Evolutionary conservation across 768 basidiomycete genomes (phyloP), one percentile per base, ranked within the genome.

Genomic region (Cyclocybe aegerita): DNA sequence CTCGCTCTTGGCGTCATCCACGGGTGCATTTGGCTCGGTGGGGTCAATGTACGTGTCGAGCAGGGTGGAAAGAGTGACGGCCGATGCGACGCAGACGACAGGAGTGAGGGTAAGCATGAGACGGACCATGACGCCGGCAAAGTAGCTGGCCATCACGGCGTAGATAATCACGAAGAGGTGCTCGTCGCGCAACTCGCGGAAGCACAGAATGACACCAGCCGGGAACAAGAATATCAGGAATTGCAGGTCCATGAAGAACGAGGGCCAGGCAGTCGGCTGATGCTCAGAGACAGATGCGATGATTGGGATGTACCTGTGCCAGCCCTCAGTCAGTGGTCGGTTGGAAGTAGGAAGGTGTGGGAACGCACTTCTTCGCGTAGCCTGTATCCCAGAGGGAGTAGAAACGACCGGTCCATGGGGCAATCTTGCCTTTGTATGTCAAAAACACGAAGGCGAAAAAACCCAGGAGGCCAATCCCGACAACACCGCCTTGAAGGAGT

Each of bases 361-460:
- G 55, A 17, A 68, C 77, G 33, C 62, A 95, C 93, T 96, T 95
- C 70, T 96, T 97, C 46, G 97, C 97, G 63, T 99, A 99, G 31
- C 93, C 96, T 0, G 96, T 98, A 68, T 99, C 97, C 97, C 97
- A 99, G 2, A 99, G 77, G 0, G 94, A 97, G 70, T 99, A 99
- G 80, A 99, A 98, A 50, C 97, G 88, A 35, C 97, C 97, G n/a
- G 96, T 98, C 95, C 97, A 99, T 0, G 96, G 96, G 4, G 96
- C 95, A 59, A 99, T 98, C 82, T 85, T 90, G 14, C 95, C 96
- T 52, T 86, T 89, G 72, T 91, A 90, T 0, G 96, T 98, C 55
- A 98, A 79, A 42, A 80, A 81, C 39, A 84, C 83, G 49, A 98
- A 84, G 0, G 80, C 89, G 4, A 75, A 68, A 46, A 85, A 77